phyloP scores from a whole-genome alignment of 805 yeast species.

The Starmera caribaea region DNA sequence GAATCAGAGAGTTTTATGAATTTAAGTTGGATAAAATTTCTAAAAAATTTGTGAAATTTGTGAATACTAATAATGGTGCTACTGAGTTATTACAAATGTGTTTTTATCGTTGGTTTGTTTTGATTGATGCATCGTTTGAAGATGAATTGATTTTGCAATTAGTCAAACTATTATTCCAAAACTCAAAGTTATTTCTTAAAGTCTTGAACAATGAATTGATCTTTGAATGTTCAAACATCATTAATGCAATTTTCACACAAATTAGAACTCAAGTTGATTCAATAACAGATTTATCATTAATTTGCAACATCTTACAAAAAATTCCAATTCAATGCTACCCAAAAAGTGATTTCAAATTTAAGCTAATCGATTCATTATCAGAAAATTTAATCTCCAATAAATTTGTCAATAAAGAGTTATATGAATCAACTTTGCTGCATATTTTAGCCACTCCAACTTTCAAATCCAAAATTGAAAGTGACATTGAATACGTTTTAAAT shows the following conservation, averaged over 20 bases:
- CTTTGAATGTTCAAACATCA: slow-evolving; percentile 38
- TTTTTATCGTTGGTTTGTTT: slow-evolving; percentile 47
- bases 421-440: slow-evolving; percentile 24
- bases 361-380: slow-evolving; percentile 17
- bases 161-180: slow-evolving; percentile 20
- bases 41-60: slow-evolving; percentile 17
- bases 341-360: slow-evolving; percentile 21
- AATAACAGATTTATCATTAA: background rate
- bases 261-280: background rate
- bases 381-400: slow-evolving; percentile 2
- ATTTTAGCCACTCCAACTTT: slow-evolving; percentile 43
- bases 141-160: slow-evolving; percentile 20
- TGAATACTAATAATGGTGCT: slow-evolving; percentile 3
- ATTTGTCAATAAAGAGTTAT: slow-evolving; percentile 2
- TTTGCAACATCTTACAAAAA: slow-evolving; percentile 2
- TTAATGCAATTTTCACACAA: slow-evolving; percentile 12
- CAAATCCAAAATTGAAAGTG: slow-evolving; percentile 40
- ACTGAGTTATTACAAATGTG: slow-evolving; percentile 15
- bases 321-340: slow-evolving; percentile 44
- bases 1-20: slow-evolving; percentile 37
- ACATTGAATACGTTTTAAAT: slow-evolving; percentile 18
- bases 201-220: slow-evolving; percentile 27
- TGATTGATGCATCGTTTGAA: slow-evolving; percentile 28
- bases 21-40: slow-evolving; percentile 15
- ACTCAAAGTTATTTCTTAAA: slow-evolving; percentile 10